These are phyloP conservation scores for Coffea eugenioides DNA, from an alignment of 257 asterid genomes.

Conservation along the genomic window DNA sequence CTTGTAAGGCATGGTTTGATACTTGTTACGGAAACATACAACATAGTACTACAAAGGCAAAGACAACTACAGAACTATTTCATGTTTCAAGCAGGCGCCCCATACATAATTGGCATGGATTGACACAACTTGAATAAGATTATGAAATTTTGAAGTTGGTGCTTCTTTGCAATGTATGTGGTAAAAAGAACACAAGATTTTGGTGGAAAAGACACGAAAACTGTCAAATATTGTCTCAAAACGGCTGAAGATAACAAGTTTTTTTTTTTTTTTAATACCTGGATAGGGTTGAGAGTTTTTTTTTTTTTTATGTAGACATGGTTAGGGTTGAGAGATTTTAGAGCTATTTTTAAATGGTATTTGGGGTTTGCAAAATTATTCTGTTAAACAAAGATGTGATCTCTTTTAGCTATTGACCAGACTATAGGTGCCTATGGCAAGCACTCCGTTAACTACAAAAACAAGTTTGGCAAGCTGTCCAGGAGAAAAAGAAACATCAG, in stretches of 20 bases:
- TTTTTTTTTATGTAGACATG: too few relatives aligned
- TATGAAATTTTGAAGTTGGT: not conserved
- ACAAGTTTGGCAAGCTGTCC: too few relatives aligned
- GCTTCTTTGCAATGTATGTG: not conserved
- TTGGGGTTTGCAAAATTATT: not conserved
- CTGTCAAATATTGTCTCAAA: not conserved
- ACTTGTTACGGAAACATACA: too few relatives aligned
- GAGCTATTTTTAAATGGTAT: not conserved
- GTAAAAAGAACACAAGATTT: not conserved
- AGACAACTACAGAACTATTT: not conserved
- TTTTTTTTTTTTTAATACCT: not conserved
- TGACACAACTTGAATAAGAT: not conserved
- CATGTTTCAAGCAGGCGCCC: not conserved
- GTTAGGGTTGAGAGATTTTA: not conserved
- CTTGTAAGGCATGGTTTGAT: too few relatives aligned
- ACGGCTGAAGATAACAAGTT: not conserved
- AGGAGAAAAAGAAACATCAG: too few relatives aligned
- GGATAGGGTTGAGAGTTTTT: conserved; percentile 7
- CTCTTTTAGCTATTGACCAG: too few relatives aligned
- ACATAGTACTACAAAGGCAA: not conserved
- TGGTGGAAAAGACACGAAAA: not conserved
- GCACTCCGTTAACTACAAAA: too few relatives aligned
- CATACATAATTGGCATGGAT: not conserved
- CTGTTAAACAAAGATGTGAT: not conserved
- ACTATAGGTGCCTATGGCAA: too few relatives aligned